Evolutionary conservation across 495 filamentous ascomycete species (phyloP), one percentile per base, ranked within the genome.

Genomic region (Diplogelasinospora grovesii): DNA sequence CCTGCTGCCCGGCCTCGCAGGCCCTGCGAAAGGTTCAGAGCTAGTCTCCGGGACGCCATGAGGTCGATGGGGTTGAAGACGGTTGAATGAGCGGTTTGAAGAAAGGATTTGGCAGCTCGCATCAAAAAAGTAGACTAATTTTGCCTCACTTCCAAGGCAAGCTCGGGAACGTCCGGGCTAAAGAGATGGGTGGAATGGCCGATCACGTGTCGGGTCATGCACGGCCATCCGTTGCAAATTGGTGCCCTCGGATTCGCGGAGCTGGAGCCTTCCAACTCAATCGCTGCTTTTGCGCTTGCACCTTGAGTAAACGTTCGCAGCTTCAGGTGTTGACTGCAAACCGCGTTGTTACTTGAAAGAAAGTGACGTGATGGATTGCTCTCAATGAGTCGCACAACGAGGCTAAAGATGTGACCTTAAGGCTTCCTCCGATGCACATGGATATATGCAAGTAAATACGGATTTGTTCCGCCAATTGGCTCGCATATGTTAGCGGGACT

Each of bases 1-100:
- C 55, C 51, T 41, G 82, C 82, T 60, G 83, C 76, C 61, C 83
- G 84, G 70, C 67, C 83, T 69, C 86, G 85, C 67, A 93, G 73
- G 70, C 83, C 82, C 74, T 85, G 79, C 66, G 87, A 77, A 52
- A 96, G 75, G 71, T 84, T 89, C 53, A 88, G 73, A 62, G 89
- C 88, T 65, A 96, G 77, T 75, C 85, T 84, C 77, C 86, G 77
- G 62, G 89, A 94, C 73, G 89, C 89, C 89, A 96, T 96, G 73
- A 74, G 63, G 57, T 50, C 53, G 57, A 59, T 61, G 57, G 52
- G n/a, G 56, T 47, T 42, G 45, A 29, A 51, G 45, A 32, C 45
- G 50, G 46, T 43, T 50, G 52, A 55, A 48, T 69, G 66, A 66
- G 68, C 53, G 61, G 66, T 70, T 70, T 68, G 62, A 63, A 59